Evolutionary conservation across 2,329 filamentous ascomycete genomes (phyloP).

Genomic region (Elsinoe fawcettii): DNA sequence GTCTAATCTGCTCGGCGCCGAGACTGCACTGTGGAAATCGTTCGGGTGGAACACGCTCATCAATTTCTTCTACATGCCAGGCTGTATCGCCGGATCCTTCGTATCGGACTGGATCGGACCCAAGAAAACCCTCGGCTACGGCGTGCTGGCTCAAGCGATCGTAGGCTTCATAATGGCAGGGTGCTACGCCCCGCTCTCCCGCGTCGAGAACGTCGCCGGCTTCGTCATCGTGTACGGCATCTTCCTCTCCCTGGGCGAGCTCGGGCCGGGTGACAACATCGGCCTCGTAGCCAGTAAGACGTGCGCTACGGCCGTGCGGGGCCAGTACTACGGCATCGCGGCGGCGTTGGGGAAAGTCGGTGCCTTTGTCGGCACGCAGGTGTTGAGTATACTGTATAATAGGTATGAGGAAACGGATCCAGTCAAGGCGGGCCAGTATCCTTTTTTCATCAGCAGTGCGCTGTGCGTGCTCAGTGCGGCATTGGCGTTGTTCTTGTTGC

Average conservation of each 20-base stretch:
- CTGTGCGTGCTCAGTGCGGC: conserved; percentile 68
- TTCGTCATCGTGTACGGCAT: conserved; percentile 75
- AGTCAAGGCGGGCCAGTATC: conserved; percentile 62
- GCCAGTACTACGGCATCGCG: conserved; percentile 64
- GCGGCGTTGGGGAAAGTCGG: conserved; percentile 64
- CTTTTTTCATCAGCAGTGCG: conserved; percentile 76
- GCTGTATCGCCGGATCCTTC: conserved; percentile 68
- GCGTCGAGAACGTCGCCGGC: conserved; percentile 58
- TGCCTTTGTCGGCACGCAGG: conserved; percentile 78
- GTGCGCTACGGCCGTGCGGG: conserved; percentile 73
- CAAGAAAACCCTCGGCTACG: conserved; percentile 61
- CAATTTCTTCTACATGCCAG: conserved; percentile 83
- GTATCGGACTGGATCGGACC: conserved; percentile 73
- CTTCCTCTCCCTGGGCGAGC: conserved; percentile 68
- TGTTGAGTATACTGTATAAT: conserved; percentile 63
- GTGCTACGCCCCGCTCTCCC: conserved; percentile 62
- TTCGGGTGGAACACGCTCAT: conserved; percentile 87
- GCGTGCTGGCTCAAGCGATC: conserved; percentile 63
- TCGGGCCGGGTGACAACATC: conserved; percentile 88
- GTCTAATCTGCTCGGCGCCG: conserved; percentile 51
- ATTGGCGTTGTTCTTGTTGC: conserved; percentile 60
- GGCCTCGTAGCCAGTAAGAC: conserved; percentile 81
- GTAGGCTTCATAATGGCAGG: conserved; percentile 87
- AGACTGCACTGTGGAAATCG: conserved; percentile 59
- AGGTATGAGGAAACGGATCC: conserved; percentile 50